Evolutionary conservation across 805 yeast genomes (phyloP).

Genomic region (Sungouiozyma ichnusensis): DNA sequence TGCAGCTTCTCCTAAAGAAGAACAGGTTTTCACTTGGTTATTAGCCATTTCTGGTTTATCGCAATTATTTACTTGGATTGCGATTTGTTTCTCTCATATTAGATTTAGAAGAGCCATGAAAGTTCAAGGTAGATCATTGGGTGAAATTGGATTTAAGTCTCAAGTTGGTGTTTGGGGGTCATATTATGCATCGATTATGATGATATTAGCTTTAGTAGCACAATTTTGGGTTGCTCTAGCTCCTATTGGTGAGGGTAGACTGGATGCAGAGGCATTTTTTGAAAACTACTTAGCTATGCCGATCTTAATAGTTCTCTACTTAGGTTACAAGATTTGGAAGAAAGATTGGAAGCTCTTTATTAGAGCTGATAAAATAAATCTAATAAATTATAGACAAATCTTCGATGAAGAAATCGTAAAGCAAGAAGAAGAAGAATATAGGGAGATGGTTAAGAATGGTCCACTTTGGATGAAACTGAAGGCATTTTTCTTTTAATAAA

Average conservation of each 20-base stretch:
- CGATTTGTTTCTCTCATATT: slow-evolving; percentile 46
- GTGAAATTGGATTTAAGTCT: slow-evolving; percentile 45
- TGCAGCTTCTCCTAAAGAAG: slow-evolving; percentile 50
- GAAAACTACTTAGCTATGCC: slow-evolving; percentile 39
- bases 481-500: slow-evolving; percentile 12
- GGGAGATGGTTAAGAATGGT: slow-evolving; percentile 19
- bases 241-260: slow-evolving; percentile 34
- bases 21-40: slow-evolving; percentile 53
- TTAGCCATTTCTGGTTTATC: slow-evolving; percentile 52
- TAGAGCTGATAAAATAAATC: slow-evolving; percentile 23
- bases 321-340: slow-evolving; percentile 38
- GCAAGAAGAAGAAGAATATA: slow-evolving; percentile 27
- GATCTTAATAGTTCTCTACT: slow-evolving; percentile 34
- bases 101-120: slow-evolving; percentile 49
- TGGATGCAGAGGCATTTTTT: slow-evolving; percentile 36
- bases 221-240: slow-evolving; percentile 60
- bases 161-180: slow-evolving; percentile 46
- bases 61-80: slow-evolving; percentile 52
- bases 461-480: slow-evolving; percentile 18
- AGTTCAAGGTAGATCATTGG: slow-evolving; percentile 40
- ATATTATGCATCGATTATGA: slow-evolving; percentile 39
- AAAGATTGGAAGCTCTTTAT: slow-evolving; percentile 32
- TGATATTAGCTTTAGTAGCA: slow-evolving; percentile 41
- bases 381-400: slow-evolving; percentile 21
- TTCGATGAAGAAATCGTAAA: slow-evolving; percentile 27